Conservation (phyloP, 768 basidiomycete species). For the Podaxis sp. region DNA sequence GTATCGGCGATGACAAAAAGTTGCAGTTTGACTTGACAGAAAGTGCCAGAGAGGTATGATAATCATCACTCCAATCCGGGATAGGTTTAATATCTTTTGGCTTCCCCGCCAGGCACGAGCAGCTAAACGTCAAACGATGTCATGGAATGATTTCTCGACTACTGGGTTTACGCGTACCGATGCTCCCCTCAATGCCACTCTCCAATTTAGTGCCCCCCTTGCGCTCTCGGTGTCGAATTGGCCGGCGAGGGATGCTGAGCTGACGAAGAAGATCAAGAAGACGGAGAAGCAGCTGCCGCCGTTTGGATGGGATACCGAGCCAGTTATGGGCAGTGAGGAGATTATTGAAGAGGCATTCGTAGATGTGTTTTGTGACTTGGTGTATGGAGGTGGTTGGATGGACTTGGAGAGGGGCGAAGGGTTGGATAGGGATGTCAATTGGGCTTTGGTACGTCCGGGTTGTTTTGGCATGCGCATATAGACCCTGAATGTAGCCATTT, state of each 20-base stretch:
- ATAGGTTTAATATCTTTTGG: neutral
- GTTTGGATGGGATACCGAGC: conserved; percentile 92
- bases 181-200: conserved; percentile 68
- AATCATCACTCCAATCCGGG: neutral
- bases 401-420: conserved; percentile 70
- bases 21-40: conserved; percentile 93
- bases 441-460: conserved; percentile 69
- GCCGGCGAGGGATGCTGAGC: conserved; percentile 70
- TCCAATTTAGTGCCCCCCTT: conserved; percentile 67
- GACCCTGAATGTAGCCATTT: neutral
- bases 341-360: conserved; percentile 89
- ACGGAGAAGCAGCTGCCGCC: conserved; percentile 73
- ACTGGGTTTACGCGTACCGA: conserved; percentile 81
- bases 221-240: conserved; percentile 54
- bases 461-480: neutral
- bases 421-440: conserved; percentile 83
- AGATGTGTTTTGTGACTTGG: conserved; percentile 78
- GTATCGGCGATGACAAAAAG: conserved; percentile 57
- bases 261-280: conserved; percentile 80
- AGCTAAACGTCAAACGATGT: conserved; percentile 77
- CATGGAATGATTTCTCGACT: conserved; percentile 87
- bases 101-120: conserved; percentile 44
- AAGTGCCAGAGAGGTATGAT: conserved; percentile 59
- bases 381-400: conserved; percentile 84
- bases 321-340: conserved; percentile 72